Evolutionary conservation across 164 flowering plant genomes (phyloP).

Genomic region (Hamamelis virginiana): DNA sequence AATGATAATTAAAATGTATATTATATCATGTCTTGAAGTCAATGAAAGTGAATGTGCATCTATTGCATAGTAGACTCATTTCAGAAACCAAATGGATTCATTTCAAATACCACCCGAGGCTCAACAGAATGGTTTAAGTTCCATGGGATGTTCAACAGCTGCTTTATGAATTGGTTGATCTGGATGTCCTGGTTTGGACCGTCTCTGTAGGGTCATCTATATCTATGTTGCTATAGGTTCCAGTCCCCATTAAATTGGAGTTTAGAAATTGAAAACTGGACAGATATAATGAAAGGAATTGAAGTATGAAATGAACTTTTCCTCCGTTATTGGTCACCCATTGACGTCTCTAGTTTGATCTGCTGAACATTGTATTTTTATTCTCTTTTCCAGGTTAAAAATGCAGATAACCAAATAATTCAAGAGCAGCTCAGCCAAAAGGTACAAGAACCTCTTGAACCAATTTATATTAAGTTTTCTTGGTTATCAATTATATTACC

Average conservation of each 20-base stretch:
- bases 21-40: not conserved
- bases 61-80: not conserved
- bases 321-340: too few relatives aligned
- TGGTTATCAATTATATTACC: not conserved
- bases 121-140: not conserved
- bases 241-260: not conserved
- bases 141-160: not conserved
- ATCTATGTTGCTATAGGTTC: not conserved
- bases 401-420: slow-evolving; percentile 85
- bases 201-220: not conserved
- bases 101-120: not conserved
- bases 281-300: not conserved
- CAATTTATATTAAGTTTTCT: slow-evolving; percentile 1
- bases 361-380: not conserved
- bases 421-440: slow-evolving; percentile 91
- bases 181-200: not conserved
- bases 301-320: too few relatives aligned
- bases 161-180: not conserved
- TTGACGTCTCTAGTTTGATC: not conserved
- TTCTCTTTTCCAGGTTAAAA: slow-evolving; percentile 57
- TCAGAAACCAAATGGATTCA: not conserved
- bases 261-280: not conserved
- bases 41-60: not conserved
- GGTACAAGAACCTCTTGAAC: slow-evolving; percentile 37
- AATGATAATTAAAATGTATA: not conserved